Conservation (phyloP, 2,329 filamentous ascomycete genomes). For the Neopestalotiopsis clavispora region DNA sequence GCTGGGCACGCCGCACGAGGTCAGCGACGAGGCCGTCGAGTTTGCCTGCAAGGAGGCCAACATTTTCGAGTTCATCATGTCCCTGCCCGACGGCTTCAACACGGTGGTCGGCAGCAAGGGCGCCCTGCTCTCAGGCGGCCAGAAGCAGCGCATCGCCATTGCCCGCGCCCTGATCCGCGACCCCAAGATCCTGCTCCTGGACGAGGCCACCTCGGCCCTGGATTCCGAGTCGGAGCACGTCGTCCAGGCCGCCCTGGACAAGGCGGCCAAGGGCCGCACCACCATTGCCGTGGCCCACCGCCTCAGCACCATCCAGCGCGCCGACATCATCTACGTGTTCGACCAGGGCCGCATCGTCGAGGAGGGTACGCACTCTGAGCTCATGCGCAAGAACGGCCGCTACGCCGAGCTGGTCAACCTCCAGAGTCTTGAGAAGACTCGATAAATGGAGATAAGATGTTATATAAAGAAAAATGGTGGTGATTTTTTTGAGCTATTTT, state of each 20-base stretch:
- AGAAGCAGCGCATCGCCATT: conserved; percentile 94
- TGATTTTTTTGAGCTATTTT: neutral
- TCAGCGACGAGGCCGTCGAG: conserved; percentile 74
- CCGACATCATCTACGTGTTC: conserved; percentile 96
- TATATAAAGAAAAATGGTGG: neutral
- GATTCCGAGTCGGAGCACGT: conserved; percentile 80
- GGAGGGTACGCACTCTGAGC: conserved; percentile 76
- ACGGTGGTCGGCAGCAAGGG: conserved; percentile 90
- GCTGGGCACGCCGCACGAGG: conserved; percentile 71
- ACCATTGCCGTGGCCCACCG: conserved; percentile 95
- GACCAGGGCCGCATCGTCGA: conserved; percentile 88
- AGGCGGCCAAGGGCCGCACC: conserved; percentile 81
- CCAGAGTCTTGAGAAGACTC: conserved; percentile 73
- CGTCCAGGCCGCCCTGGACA: conserved; percentile 80
- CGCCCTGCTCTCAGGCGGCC: conserved; percentile 82
- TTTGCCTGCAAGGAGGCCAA: conserved; percentile 88
- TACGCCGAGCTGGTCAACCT: conserved; percentile 82
- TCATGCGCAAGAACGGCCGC: conserved; percentile 72
- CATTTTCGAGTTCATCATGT: conserved; percentile 90
- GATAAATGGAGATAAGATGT: conserved; percentile 18
- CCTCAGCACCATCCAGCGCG: conserved; percentile 90
- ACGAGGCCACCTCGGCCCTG: conserved; percentile 80
- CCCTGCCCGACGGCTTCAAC: conserved; percentile 82
- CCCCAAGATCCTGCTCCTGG: conserved; percentile 83
- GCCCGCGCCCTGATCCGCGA: conserved; percentile 89